These are phyloP conservation scores for Pascua sp. DNA, from an alignment of 1,284 basidiomycete species.

Conservation along the genomic window DNA sequence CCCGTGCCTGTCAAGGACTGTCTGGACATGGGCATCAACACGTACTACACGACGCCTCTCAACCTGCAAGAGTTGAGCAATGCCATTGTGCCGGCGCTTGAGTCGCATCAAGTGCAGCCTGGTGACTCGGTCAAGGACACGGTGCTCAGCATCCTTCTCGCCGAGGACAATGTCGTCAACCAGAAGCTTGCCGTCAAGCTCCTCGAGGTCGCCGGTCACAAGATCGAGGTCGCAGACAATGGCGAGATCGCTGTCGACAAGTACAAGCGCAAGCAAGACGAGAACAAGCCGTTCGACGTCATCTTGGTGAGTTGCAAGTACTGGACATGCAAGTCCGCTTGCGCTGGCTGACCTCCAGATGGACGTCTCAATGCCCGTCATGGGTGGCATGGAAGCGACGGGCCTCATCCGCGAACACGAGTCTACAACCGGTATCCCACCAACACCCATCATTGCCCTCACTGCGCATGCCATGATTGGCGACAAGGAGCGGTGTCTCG, in stretches of 20 bases:
- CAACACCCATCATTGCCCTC: conserved; percentile 90
- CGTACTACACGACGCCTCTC: conserved; percentile 72
- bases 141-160: conserved; percentile 88
- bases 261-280: conserved; percentile 38
- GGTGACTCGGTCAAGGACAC: conserved; percentile 76
- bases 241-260: conserved; percentile 61
- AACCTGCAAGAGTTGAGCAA: conserved; percentile 84
- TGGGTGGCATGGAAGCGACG: conserved; percentile 56
- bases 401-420: conserved; percentile 64
- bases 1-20: conserved; percentile 50
- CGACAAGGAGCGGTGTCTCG: conserved; percentile 85
- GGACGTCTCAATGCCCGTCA: conserved; percentile 98
- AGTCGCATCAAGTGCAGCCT: conserved; percentile 83
- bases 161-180: conserved; percentile 97
- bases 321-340: neutral
- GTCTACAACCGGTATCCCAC: conserved; percentile 63
- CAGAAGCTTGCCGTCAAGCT: conserved; percentile 92
- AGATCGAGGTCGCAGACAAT: conserved; percentile 96
- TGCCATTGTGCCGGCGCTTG: conserved; percentile 88
- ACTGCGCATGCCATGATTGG: conserved; percentile 81
- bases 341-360: conserved; percentile 59
- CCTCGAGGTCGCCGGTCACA: conserved; percentile 92
- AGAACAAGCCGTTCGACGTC: conserved; percentile 70
- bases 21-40: conserved; percentile 49
- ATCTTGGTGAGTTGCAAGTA: conserved; percentile 62